phyloP scores from a whole-genome alignment of 2,329 filamentous ascomycete species.

The Botrytis pseudocinerea region DNA sequence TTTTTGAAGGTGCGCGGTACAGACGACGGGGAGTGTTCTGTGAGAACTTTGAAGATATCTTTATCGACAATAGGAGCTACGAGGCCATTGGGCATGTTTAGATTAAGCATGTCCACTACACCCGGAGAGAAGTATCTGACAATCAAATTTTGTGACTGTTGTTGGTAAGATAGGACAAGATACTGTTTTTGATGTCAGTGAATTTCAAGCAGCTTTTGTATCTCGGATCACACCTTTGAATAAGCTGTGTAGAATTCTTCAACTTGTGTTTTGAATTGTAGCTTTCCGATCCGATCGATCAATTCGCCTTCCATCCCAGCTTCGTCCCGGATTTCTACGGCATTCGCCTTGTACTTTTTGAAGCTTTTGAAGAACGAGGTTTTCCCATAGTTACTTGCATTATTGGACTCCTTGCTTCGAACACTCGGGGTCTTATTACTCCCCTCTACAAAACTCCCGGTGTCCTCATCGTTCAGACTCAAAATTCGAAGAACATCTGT shows the following conservation, averaged over 20 bases:
- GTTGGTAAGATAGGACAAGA: conserved; percentile 43
- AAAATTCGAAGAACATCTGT: conserved; percentile 54
- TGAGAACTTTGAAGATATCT: conserved; percentile 58
- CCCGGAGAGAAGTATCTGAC: conserved; percentile 51
- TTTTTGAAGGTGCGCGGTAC: conserved; percentile 48
- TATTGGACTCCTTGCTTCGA: conserved; percentile 16
- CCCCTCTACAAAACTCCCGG: conserved; percentile 34
- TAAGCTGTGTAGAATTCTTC: conserved; percentile 48
- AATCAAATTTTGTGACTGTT: conserved; percentile 38
- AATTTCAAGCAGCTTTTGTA: neutral
- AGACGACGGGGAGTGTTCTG: conserved; percentile 45
- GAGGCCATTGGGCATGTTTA: conserved; percentile 42
- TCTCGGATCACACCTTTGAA: conserved; percentile 41
- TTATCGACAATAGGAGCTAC: conserved; percentile 46
- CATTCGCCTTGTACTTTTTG: conserved; percentile 31
- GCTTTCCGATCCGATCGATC: conserved; percentile 41
- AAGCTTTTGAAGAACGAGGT: conserved; percentile 38
- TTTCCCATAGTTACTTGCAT: conserved; percentile 17
- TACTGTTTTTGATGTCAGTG: conserved; percentile 38
- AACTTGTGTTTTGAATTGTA: conserved; percentile 44
- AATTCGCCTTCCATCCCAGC: conserved; percentile 47
- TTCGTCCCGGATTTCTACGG: conserved; percentile 31
- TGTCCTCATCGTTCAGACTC: conserved; percentile 42
- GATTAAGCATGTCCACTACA: conserved; percentile 50
- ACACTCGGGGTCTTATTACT: conserved; percentile 27